Conservation (phyloP, 2,329 filamentous ascomycete species). For the Leptographium procerum region DNA sequence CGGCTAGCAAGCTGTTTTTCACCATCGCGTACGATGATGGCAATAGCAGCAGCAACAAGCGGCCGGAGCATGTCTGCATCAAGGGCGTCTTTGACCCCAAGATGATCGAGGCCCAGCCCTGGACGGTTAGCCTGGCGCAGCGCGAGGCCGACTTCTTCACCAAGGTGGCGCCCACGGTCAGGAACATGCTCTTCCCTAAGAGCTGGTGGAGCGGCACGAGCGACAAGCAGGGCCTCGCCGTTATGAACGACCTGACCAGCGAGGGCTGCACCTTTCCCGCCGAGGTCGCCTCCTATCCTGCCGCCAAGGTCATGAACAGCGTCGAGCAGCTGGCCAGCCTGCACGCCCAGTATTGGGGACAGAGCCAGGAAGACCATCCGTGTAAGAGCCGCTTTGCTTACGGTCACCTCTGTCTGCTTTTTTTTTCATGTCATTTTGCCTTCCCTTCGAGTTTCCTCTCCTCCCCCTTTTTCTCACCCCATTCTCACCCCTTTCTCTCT, state of each 20-base stretch:
- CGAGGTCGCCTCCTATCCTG: conserved; percentile 21
- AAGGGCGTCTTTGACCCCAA: conserved; percentile 49
- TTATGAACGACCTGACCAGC: conserved; percentile 56
- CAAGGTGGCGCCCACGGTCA: conserved; percentile 14
- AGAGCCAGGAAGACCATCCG: neutral
- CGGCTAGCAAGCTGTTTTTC: conserved; percentile 1
- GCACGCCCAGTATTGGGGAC: conserved; percentile 18
- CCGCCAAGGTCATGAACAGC: conserved; percentile 11
- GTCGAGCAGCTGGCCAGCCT: conserved; percentile 24
- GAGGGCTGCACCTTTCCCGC: conserved; percentile 35
- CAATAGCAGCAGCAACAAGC: neutral
- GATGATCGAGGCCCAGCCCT: conserved; percentile 15
- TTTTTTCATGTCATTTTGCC: no score
- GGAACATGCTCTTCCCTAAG: conserved; percentile 13
- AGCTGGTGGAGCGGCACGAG: conserved; percentile 16
- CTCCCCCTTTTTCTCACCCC: neutral
- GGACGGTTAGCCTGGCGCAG: conserved; percentile 17
- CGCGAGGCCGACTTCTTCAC: conserved; percentile 15
- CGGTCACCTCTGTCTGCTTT: no score
- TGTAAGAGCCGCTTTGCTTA: neutral
- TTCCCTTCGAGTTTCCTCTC: no score
- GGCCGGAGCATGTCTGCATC: conserved; percentile 10
- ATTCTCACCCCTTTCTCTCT: neutral
- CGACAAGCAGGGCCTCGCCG: conserved; percentile 45
- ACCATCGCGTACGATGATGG: neutral